These are phyloP conservation scores for Blastobotrys indianensis DNA, from an alignment of 1,139 yeast species.

Conservation along the genomic window DNA sequence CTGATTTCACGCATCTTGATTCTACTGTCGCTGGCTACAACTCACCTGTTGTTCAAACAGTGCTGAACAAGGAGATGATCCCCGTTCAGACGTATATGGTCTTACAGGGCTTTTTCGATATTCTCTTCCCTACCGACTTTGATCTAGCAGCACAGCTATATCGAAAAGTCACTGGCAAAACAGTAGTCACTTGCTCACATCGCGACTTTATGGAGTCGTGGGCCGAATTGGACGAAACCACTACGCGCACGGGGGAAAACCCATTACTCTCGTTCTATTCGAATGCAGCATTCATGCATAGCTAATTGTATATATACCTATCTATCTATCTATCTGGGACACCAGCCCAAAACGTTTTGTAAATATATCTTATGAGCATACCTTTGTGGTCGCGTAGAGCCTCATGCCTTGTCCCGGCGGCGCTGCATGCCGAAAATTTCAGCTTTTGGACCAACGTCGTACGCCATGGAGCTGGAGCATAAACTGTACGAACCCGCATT, in stretches of 20 bases:
- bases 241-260: slow-evolving; percentile 72
- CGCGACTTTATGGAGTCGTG: slow-evolving; percentile 59
- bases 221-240: slow-evolving; percentile 66
- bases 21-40: slow-evolving; percentile 60
- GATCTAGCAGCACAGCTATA: slow-evolving; percentile 57
- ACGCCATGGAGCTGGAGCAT: slow-evolving; percentile 6
- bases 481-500: slow-evolving; percentile 3
- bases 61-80: slow-evolving; percentile 60
- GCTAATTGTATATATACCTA: slow-evolving; percentile 25
- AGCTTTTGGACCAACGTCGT: background rate
- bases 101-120: slow-evolving; percentile 78
- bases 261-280: slow-evolving; percentile 80
- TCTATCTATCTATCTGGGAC: background rate
- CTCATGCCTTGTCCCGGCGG: no score
- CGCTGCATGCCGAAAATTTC: no score
- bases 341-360: background rate
- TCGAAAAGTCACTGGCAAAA: slow-evolving; percentile 57
- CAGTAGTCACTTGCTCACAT: slow-evolving; percentile 53
- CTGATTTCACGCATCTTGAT: slow-evolving; percentile 67
- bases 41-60: slow-evolving; percentile 81
- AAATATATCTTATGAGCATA: background rate
- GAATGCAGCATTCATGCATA: slow-evolving; percentile 69
- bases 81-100: slow-evolving; percentile 73
- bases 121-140: slow-evolving; percentile 83
- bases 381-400: background rate